phyloP scores from a whole-genome alignment of 2,329 filamentous ascomycete genomes.

The Aspergillus carbonarius region DNA sequence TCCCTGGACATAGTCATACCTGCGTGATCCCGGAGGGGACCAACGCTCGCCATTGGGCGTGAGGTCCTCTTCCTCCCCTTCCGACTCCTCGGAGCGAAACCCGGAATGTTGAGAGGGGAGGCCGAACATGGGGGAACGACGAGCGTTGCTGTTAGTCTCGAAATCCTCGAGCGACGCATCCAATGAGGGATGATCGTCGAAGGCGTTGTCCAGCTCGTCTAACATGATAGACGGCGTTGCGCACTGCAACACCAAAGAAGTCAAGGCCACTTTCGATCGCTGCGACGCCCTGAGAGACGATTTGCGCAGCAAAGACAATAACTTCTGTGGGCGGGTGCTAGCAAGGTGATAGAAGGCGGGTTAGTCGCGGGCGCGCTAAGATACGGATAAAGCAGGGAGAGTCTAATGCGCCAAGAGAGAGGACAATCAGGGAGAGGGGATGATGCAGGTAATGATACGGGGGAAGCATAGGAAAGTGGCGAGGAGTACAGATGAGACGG shows the following conservation, averaged over 20 bases:
- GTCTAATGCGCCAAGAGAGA: background rate
- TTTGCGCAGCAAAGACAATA: slow-evolving; percentile 9
- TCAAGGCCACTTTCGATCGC: slow-evolving; percentile 26
- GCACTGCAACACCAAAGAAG: slow-evolving; percentile 24
- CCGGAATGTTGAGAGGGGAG: slow-evolving; percentile 62
- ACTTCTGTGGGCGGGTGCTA: slow-evolving; percentile 5
- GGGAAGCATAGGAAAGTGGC: slow-evolving; percentile 10
- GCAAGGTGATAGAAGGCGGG: slow-evolving; percentile 11
- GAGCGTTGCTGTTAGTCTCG: slow-evolving; percentile 51
- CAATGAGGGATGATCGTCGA: slow-evolving; percentile 60
- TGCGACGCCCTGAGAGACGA: slow-evolving; percentile 15
- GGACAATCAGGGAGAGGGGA: background rate
- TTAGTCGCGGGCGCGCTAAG: slow-evolving; percentile 23
- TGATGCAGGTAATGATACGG: background rate
- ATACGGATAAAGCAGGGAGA: slow-evolving; percentile 1
- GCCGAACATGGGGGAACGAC: slow-evolving; percentile 54
- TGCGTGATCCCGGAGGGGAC: slow-evolving; percentile 65
- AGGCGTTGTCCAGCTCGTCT: slow-evolving; percentile 50
- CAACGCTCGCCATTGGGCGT: slow-evolving; percentile 52
- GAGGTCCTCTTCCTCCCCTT: slow-evolving; percentile 39
- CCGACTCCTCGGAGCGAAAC: slow-evolving; percentile 58
- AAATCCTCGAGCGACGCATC: slow-evolving; percentile 63
- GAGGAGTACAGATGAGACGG: background rate
- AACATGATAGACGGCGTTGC: slow-evolving; percentile 43
- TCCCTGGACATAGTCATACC: slow-evolving; percentile 49